These are phyloP conservation scores for Tricholoma sp. DNA, from an alignment of 768 basidiomycete genomes.

Conservation along the genomic window DNA sequence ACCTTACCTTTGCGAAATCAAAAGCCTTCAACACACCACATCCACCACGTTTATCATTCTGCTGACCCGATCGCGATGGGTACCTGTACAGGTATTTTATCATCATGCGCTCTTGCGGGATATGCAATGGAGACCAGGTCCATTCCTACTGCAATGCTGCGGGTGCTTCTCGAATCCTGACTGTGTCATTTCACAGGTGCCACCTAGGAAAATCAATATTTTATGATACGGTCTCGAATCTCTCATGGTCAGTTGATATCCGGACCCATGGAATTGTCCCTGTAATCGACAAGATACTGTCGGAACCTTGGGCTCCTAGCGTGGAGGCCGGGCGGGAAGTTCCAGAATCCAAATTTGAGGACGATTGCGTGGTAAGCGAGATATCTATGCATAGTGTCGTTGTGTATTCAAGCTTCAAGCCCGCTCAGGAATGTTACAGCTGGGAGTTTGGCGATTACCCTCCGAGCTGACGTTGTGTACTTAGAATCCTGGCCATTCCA, in stretches of 20 bases:
- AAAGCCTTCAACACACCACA: slow-evolving; percentile 68
- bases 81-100: slow-evolving; percentile 75
- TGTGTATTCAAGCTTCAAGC: not conserved
- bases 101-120: slow-evolving; percentile 80
- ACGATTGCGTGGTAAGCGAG: slow-evolving; percentile 65
- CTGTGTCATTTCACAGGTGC: slow-evolving; percentile 41
- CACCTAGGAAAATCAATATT: slow-evolving; percentile 83
- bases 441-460: slow-evolving; percentile 59
- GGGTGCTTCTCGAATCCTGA: not conserved
- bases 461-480: not conserved
- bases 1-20: not conserved
- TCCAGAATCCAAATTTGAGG: slow-evolving; percentile 46
- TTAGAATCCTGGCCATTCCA: no score
- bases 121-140: slow-evolving; percentile 82
- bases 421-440: slow-evolving; percentile 56
- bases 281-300: slow-evolving; percentile 71
- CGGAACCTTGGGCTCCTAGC: slow-evolving; percentile 65
- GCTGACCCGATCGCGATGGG: slow-evolving; percentile 95
- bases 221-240: slow-evolving; percentile 87
- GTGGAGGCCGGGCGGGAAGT: slow-evolving; percentile 59
- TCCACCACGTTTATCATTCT: slow-evolving; percentile 91
- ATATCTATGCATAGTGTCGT: not conserved
- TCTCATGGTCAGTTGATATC: slow-evolving; percentile 81
- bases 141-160: slow-evolving; percentile 13
- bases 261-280: slow-evolving; percentile 75